Evolutionary conservation across 192 early-diverging fungal genomes (phyloP).

Genomic region (Coemansia sp.): DNA sequence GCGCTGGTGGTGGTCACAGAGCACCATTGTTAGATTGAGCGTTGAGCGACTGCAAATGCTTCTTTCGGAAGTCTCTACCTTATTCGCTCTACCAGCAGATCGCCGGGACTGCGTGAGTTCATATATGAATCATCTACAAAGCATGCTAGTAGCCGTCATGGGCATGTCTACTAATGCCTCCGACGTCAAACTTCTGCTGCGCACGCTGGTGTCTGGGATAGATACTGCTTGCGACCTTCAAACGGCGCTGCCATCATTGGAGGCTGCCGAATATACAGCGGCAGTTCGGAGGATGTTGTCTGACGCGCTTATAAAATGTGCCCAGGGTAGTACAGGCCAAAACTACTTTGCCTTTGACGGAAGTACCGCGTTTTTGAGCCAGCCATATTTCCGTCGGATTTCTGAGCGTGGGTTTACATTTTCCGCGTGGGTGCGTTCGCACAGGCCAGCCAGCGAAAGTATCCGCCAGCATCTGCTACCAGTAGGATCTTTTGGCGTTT

Average conservation of each 20-base stretch:
- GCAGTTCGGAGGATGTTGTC: slow-evolving; percentile 21
- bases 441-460: not conserved
- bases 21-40: slow-evolving; percentile 24
- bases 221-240: not conserved
- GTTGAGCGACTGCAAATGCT: slow-evolving; percentile 34
- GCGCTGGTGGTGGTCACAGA: slow-evolving; percentile 37
- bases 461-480: slow-evolving; percentile 24
- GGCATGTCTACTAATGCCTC: slow-evolving; percentile 19
- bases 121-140: slow-evolving; percentile 15
- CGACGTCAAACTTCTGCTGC: slow-evolving; percentile 32
- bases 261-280: slow-evolving; percentile 18
- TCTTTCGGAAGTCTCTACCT: slow-evolving; percentile 5
- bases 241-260: not conserved
- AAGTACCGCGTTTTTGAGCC: slow-evolving; percentile 3
- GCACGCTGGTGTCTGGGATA: slow-evolving; percentile 27
- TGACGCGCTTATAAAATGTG: slow-evolving; percentile 16
- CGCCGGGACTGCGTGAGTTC: slow-evolving; percentile 6
- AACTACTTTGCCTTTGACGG: slow-evolving; percentile 39
- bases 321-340: slow-evolving; percentile 4
- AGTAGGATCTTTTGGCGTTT: slow-evolving; percentile 4
- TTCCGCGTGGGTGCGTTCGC: slow-evolving; percentile 24
- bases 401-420: slow-evolving; percentile 39
- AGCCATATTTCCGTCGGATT: slow-evolving; percentile 24
- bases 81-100: not conserved
- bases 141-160: slow-evolving; percentile 28